Evolutionary conservation across 176 grass and related monocot genomes (phyloP).

Genomic region (Otatea glauca): DNA sequence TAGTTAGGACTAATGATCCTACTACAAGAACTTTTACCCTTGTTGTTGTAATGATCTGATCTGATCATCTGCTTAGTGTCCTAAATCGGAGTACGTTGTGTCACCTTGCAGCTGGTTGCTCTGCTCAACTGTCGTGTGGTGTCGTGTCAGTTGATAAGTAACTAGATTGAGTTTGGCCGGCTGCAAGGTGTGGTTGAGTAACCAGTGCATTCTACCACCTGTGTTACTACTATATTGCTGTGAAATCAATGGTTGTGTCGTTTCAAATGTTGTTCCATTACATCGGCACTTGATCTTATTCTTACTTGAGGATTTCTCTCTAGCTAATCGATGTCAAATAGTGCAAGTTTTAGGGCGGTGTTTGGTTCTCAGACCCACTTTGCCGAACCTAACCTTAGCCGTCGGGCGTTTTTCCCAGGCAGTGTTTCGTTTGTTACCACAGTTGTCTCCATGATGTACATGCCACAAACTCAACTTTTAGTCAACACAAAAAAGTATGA

Average conservation of each 20-base stretch:
- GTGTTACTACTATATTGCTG: slow-evolving; percentile 40
- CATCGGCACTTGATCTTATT: not conserved
- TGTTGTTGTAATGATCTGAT: slow-evolving; percentile 36
- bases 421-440: no score
- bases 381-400: no score
- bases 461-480: no score
- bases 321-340: not conserved
- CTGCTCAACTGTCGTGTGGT: slow-evolving; percentile 28
- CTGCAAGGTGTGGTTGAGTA: slow-evolving; percentile 31
- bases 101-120: slow-evolving; percentile 48
- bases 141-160: slow-evolving; percentile 29
- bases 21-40: slow-evolving; percentile 21
- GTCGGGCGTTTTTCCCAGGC: no score
- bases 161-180: slow-evolving; percentile 34
- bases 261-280: not conserved
- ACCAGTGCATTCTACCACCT: slow-evolving; percentile 46
- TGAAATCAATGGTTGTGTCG: slow-evolving; percentile 48
- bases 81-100: slow-evolving; percentile 39
- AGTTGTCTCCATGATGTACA: no score
- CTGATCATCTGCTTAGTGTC: slow-evolving; percentile 42
- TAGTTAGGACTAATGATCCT: slow-evolving; percentile 81
- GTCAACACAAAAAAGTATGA: no score
- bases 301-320: not conserved
- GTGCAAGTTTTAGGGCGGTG: not conserved
- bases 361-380: no score